Evolutionary conservation across 306 rosid genomes (phyloP).

Genomic region (Trifolium pratense): DNA sequence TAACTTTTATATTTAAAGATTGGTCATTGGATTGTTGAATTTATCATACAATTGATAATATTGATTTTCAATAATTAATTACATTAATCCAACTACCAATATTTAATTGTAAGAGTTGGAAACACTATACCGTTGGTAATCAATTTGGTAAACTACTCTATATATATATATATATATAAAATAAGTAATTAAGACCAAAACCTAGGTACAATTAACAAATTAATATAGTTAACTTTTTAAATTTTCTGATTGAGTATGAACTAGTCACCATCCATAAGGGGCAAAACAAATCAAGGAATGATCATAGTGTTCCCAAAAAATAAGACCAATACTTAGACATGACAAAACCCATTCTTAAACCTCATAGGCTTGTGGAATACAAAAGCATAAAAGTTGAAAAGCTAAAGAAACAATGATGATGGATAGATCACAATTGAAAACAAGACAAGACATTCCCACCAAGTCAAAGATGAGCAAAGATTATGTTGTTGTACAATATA

Average conservation of each 20-base stretch:
- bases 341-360: slow-evolving; percentile 51
- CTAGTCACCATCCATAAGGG: slow-evolving; percentile 38
- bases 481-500: slow-evolving; percentile 30
- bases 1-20: not conserved
- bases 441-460: slow-evolving; percentile 50
- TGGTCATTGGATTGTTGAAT: not conserved
- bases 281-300: slow-evolving; percentile 52
- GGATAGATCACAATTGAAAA: slow-evolving; percentile 29
- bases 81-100: not conserved
- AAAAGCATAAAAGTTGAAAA: slow-evolving; percentile 44
- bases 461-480: slow-evolving; percentile 58
- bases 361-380: slow-evolving; percentile 55
- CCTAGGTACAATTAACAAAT: not conserved
- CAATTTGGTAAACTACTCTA: not conserved
- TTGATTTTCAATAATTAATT: not conserved
- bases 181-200: not conserved
- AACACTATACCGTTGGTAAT: not conserved
- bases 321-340: slow-evolving; percentile 45
- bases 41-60: not conserved
- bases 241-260: not conserved
- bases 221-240: not conserved
- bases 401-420: slow-evolving; percentile 21
- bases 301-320: slow-evolving; percentile 66
- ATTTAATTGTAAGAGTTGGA: not conserved
- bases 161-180: too few relatives aligned